Conservation (phyloP, 805 yeast genomes). For the Starmerella etchellsii region DNA sequence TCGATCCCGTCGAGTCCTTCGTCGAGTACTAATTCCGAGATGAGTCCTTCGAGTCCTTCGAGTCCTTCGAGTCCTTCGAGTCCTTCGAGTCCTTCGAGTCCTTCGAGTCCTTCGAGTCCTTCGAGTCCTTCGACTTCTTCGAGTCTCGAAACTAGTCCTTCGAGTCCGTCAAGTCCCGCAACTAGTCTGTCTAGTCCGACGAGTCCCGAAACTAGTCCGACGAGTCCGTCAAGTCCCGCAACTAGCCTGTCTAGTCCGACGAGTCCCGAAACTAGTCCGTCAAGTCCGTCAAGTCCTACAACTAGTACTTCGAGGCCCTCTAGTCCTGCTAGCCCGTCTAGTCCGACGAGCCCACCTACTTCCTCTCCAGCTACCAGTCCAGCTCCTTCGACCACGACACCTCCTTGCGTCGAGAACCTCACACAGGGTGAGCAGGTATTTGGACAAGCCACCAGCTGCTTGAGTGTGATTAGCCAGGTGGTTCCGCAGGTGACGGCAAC, state of each 20-base stretch:
- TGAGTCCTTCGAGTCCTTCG: too few species aligned
- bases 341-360: background rate
- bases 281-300: background rate
- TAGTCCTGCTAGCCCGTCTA: background rate
- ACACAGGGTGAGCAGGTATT: background rate
- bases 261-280: background rate
- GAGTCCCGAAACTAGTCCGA: background rate
- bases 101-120: background rate
- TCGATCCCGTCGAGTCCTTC: too few species aligned
- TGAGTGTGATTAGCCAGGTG: background rate
- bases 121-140: background rate
- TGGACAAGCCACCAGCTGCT: background rate
- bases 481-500: background rate
- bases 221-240: background rate
- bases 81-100: too few species aligned
- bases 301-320: background rate
- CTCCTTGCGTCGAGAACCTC: conserved; percentile 1
- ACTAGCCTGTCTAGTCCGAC: background rate
- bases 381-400: background rate
- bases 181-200: background rate
- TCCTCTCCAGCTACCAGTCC: background rate
- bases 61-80: too few species aligned
- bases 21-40: too few species aligned
- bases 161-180: background rate
- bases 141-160: background rate